Conservation (phyloP, 164 flowering plant genomes). For the Akebia trifoliata region DNA sequence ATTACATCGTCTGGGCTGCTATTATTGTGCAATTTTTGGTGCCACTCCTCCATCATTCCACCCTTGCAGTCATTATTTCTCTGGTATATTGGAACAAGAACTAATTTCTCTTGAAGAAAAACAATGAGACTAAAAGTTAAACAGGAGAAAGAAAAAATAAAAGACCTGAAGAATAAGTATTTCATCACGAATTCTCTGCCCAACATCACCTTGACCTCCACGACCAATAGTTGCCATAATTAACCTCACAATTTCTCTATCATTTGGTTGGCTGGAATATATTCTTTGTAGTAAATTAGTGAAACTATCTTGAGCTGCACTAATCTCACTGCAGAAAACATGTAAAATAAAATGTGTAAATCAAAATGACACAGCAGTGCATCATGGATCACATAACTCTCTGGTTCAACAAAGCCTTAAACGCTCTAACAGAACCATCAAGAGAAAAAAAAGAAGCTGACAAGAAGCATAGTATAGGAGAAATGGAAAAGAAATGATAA, state of each 20-base stretch:
- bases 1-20: slow-evolving; percentile 31
- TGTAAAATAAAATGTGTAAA: background rate
- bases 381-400: background rate
- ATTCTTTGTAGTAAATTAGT: slow-evolving; percentile 22
- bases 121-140: background rate
- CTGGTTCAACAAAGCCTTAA: background rate
- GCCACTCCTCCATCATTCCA: slow-evolving; percentile 39
- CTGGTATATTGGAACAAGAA: slow-evolving; percentile 13
- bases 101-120: background rate
- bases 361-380: background rate
- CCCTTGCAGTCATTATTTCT: slow-evolving; percentile 32
- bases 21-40: slow-evolving; percentile 32
- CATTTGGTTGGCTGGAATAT: slow-evolving; percentile 20
- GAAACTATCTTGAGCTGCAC: slow-evolving; percentile 29
- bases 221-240: slow-evolving; percentile 27
- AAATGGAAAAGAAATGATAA: too few species aligned
- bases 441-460: background rate
- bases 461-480: background rate
- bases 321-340: slow-evolving; percentile 24
- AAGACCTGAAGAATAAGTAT: slow-evolving; percentile 28
- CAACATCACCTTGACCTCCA: slow-evolving; percentile 31
- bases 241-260: slow-evolving; percentile 23
- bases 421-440: background rate
- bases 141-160: background rate
- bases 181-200: slow-evolving; percentile 30